Evolutionary conservation across 495 filamentous ascomycete genomes (phyloP).

Genomic region (Aspergillus sclerotioniger): DNA sequence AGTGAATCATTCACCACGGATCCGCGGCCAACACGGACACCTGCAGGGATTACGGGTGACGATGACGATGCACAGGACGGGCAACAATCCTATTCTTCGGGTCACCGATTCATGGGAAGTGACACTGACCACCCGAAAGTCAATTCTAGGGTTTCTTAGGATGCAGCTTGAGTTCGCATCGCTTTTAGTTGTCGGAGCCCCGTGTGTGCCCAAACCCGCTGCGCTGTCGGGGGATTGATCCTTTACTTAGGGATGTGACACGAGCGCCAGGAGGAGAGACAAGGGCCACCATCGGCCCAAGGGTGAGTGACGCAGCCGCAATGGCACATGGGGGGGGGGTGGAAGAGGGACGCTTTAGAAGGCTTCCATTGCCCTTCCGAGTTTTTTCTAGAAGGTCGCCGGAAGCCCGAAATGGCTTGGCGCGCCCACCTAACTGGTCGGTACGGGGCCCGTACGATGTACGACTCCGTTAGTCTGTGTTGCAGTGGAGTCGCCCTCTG

Average conservation of each 20-base stretch:
- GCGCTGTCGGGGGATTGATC: neutral
- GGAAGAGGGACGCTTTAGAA: conserved; percentile 19
- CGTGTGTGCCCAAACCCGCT: neutral
- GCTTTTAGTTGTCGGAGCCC: neutral
- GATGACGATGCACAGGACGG: neutral
- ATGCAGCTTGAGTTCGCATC: neutral
- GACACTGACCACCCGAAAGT: neutral
- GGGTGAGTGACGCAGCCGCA: conserved; percentile 14
- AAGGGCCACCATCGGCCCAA: conserved; percentile 7
- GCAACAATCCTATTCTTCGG: conserved; percentile 4
- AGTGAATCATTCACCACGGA: conserved; percentile 13
- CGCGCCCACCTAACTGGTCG: conserved; percentile 9
- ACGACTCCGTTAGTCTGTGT: conserved; percentile 29
- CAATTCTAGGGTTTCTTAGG: neutral
- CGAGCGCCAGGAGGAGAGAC: conserved; percentile 11
- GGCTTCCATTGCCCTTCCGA: conserved; percentile 31
- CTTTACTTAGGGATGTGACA: conserved; percentile 8
- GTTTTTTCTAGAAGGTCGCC: conserved; percentile 42
- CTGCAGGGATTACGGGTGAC: conserved; percentile 14
- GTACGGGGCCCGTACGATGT: conserved; percentile 1
- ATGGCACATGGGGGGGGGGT: conserved; percentile 13
- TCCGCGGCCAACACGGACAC: conserved; percentile 25
- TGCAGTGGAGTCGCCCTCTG: conserved; percentile 25
- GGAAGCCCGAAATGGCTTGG: conserved; percentile 33
- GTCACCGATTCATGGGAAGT: neutral